Percentiles rank a stretch among this genome's conserved stretches.
Evolutionary conservation across 257 asterid genomes (phyloP).

Genomic region (Solanum piurae): DNA sequence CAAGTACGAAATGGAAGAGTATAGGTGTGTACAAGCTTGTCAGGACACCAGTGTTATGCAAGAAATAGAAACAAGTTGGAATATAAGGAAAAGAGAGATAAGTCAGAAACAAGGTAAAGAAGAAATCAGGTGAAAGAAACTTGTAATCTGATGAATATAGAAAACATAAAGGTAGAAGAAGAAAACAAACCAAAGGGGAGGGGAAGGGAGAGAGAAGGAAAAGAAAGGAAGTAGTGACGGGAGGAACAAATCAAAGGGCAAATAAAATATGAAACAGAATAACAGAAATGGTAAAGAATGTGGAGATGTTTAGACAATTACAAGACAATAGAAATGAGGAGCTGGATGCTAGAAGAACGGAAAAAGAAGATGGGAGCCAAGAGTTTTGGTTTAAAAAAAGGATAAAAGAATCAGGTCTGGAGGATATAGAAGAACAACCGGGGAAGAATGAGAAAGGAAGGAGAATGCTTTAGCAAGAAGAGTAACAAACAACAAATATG

Average conservation of each 20-base stretch:
- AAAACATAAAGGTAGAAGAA: not conserved
- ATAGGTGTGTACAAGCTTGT: not conserved
- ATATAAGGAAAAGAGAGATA: not conserved
- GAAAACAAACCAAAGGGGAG: not conserved
- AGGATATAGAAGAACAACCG: not conserved
- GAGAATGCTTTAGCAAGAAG: not conserved
- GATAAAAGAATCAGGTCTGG: not conserved
- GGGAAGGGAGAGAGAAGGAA: not conserved
- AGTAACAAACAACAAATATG: not conserved
- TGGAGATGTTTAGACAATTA: not conserved
- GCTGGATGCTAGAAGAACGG: not conserved
- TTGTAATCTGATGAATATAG: not conserved
- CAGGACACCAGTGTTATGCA: not conserved
- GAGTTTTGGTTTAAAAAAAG: not conserved
- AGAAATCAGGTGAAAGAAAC: not conserved
- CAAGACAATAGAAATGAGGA: not conserved
- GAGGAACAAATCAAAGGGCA: not conserved
- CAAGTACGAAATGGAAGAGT: not conserved
- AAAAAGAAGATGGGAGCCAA: not conserved
- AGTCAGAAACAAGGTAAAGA: not conserved
- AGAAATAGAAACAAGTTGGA: not conserved
- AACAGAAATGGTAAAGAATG: not conserved
- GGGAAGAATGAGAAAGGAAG: not conserved
- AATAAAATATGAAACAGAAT: not conserved
- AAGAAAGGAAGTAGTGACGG: not conserved